Evolutionary conservation across 257 asterid genomes (phyloP), one percentile per base, ranked within the genome.

Genomic region (Plectranthus barbatus): DNA sequence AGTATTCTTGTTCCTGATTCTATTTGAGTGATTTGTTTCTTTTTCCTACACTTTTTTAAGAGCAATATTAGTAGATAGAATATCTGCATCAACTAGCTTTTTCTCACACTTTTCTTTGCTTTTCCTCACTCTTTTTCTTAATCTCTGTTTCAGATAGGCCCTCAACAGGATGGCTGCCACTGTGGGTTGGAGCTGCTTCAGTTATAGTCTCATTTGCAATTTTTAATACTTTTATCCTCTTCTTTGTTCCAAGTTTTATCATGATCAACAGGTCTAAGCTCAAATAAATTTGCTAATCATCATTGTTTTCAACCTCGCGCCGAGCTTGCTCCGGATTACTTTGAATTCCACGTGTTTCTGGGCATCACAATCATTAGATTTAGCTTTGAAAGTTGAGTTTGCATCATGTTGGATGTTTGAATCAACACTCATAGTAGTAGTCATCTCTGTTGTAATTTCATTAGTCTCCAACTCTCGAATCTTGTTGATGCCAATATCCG

Each of bases 21-120:
- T n/a, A n/a, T n/a, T n/a, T n/a, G n/a, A n/a, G n/a, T n/a, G n/a
- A n/a, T n/a, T n/a, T n/a, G n/a, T n/a, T 63, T 76, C 77, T 64
- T 76, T 82, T 66, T 80, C 84, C 72, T 79, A 53, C 48, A 65
- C 81, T 75, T 81, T 79, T 73, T 75, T 72, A 18, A 85, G 57
- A 14, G 65, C 62, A 23, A 72, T 57, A 26, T 76, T 79, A 52
- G 19, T 55, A 59, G 83, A 74, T 71, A 39, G 76, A 19, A 40
- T 62, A 77, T 67, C 88, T 60, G 82, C 85, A 48, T 46, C 70
- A 70, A 57, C 62, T 52, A 62, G 61, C 56, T 60, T n/a, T n/a
- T n/a, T n/a, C n/a, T n/a, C n/a, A n/a, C n/a, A n/a, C n/a, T n/a
- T n/a, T n/a, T n/a, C n/a, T n/a, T n/a, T n/a, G n/a, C n/a, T n/a